A percentile compares a stretch with the other conserved stretches of the same genome.
These are phyloP conservation scores for Syncephalastrum sp. DNA, from an alignment of 371 early-diverging fungal genomes.

Conservation along the genomic window DNA sequence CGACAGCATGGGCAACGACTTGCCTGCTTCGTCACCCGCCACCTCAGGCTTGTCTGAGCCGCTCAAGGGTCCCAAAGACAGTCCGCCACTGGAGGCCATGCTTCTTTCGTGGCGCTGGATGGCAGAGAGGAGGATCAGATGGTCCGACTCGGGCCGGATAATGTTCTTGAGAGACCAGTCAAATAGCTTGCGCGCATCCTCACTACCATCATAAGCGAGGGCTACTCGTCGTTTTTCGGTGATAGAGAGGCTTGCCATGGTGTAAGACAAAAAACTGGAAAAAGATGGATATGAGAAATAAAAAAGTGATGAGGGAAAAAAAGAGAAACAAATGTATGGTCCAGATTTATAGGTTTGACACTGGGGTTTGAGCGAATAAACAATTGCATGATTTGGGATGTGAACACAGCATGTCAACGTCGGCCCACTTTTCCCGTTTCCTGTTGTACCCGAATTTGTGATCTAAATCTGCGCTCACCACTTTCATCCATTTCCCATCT, in stretches of 20 bases:
- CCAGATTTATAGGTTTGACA: too few relatives aligned
- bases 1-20: constrained; percentile 33
- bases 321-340: too few relatives aligned
- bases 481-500: too few relatives aligned
- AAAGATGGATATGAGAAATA: constrained; percentile 1
- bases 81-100: constrained; percentile 4
- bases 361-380: too few relatives aligned
- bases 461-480: too few relatives aligned
- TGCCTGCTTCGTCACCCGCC: constrained; percentile 3
- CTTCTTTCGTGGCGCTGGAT: constrained; percentile 20
- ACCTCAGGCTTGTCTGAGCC: neutral
- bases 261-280: constrained; percentile 5
- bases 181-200: constrained; percentile 47
- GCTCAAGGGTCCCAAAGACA: neutral
- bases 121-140: constrained; percentile 44
- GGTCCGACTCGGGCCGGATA: constrained; percentile 41
- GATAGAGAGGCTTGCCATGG: constrained; percentile 37
- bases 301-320: neutral
- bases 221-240: constrained; percentile 49
- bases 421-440: too few relatives aligned
- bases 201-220: constrained; percentile 51
- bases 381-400: too few relatives aligned
- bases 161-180: constrained; percentile 50
- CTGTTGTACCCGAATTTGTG: too few relatives aligned
- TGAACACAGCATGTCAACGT: too few relatives aligned